Evolutionary conservation across 129 eudicot genomes (phyloP), one percentile per base, ranked within the genome.

Genomic region (Lactuca sativa): DNA sequence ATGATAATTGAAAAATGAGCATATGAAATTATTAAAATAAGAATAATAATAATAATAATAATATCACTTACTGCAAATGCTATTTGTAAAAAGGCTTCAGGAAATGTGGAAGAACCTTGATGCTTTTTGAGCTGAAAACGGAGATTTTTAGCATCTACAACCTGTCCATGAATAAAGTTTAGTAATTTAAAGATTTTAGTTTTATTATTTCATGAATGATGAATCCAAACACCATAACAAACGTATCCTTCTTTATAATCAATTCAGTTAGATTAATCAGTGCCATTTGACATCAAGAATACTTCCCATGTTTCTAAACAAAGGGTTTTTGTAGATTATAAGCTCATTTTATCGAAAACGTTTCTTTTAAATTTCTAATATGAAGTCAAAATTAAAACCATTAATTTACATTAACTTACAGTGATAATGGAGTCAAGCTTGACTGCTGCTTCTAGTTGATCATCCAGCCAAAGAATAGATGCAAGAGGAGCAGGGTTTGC

Each of bases 401-500:
- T 59, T 25, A 41, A 15, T 41, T 32, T 37, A 58, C 11, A 41
- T 5, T 40, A 72, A 65, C 89, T 81, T 74, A 92, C 98, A 54
- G 98, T 89, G 73, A 92, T 79, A 60, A 92, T 92, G 25, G 90
- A 92, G 77, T 92, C 98, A 63, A 92, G 96, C 73, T 82, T 89
- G 48, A 92, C 88, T 34, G 78, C 86, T 70, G 98, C 79, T 79
- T 92, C 98, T 65, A 92, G 70, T 75, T 92, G 98, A 81, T 89
- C 98, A 84, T 92, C 98, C 83, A 92, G 73, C 98, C 98, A 92
- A 60, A 92, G 96, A 72, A 92, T 82, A 43, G 98, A 92, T 37
- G 96, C 98, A 56, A 92, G 96, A 54, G 98, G 98, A 70, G 98
- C 98, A 69, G 98, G 98, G 86, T 92, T 92, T 73, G 98, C 98